These are phyloP conservation scores for Leccinum fibrillosum DNA, from an alignment of 768 basidiomycete genomes.

Conservation along the genomic window DNA sequence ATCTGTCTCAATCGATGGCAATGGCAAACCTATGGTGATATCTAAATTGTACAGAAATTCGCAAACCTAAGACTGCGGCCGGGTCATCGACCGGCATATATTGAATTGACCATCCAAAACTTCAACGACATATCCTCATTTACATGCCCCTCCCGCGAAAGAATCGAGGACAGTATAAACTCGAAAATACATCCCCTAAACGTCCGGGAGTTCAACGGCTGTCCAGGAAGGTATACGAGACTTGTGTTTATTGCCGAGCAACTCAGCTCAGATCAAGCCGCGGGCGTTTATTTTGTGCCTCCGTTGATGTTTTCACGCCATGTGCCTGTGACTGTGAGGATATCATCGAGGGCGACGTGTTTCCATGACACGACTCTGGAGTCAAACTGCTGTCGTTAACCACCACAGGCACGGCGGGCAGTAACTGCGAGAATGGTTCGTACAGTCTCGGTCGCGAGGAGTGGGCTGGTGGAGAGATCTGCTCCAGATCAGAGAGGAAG, in stretches of 20 bases:
- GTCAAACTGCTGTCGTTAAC: conserved; percentile 42
- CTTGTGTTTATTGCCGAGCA: not conserved
- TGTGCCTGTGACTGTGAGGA: conserved; percentile 16
- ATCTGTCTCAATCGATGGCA: not conserved
- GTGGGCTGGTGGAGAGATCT: conserved; percentile 51
- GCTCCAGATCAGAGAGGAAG: conserved; percentile 8
- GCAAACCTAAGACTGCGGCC: not conserved
- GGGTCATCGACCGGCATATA: not conserved
- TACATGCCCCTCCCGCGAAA: not conserved
- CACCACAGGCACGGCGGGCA: conserved; percentile 20
- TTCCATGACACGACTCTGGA: conserved; percentile 61
- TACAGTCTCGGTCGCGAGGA: conserved; percentile 39
- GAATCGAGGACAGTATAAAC: not conserved
- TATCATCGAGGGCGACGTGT: conserved; percentile 43
- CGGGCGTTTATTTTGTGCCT: conserved; percentile 15
- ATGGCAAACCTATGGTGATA: not conserved
- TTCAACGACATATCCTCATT: not conserved
- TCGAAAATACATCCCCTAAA: not conserved
- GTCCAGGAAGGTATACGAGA: not conserved
- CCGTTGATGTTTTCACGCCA: conserved; percentile 10
- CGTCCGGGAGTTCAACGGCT: not conserved
- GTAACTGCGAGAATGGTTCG: conserved; percentile 36
- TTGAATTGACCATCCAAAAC: not conserved
- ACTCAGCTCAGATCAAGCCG: conserved; percentile 31
- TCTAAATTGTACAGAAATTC: not conserved